Conservation (phyloP, 2,329 filamentous ascomycete genomes). For the Ceratocystiopsis minuta region DNA sequence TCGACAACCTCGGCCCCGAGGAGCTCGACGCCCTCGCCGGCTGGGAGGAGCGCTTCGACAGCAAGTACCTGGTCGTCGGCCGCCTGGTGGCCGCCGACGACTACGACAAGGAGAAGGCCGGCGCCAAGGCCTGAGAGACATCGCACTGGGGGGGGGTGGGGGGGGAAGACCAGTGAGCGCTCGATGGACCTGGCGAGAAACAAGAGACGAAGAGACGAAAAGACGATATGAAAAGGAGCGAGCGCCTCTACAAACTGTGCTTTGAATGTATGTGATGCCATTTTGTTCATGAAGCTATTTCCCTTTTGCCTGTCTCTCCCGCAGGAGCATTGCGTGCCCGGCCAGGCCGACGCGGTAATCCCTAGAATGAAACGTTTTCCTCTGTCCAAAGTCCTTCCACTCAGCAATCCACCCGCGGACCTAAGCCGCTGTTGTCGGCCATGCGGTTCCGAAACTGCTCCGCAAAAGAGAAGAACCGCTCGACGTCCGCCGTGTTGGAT, state of each 20-base stretch:
- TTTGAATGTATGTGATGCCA: too few relatives aligned
- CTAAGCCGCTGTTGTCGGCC: slow-evolving; percentile 3
- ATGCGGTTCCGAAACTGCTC: slow-evolving; percentile 16
- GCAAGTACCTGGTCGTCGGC: slow-evolving; percentile 93
- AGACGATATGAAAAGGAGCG: not conserved
- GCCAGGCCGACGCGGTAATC: too few relatives aligned
- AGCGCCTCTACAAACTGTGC: too few relatives aligned
- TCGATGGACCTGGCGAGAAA: not conserved
- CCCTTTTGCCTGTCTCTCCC: too few relatives aligned
- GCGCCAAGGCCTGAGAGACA: not conserved
- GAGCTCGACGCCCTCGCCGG: slow-evolving; percentile 69
- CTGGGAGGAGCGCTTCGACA: slow-evolving; percentile 84
- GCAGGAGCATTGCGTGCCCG: too few relatives aligned
- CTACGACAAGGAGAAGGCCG: slow-evolving; percentile 13
- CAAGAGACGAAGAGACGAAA: not conserved
- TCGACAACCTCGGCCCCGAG: slow-evolving; percentile 53
- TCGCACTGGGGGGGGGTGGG: not conserved
- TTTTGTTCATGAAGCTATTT: too few relatives aligned
- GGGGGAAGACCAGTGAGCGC: too few relatives aligned
- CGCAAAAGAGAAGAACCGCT: slow-evolving; percentile 19
- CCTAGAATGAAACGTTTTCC: too few relatives aligned
- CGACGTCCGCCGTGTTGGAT: slow-evolving; percentile 18
- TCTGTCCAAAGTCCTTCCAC: not conserved
- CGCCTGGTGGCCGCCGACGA: slow-evolving; percentile 47
- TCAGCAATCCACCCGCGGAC: slow-evolving; percentile 6